Base-by-base conservation (phyloP, 371 early-diverging fungal genomes). In the Amoeboaphelidium protococcarum region DNA sequence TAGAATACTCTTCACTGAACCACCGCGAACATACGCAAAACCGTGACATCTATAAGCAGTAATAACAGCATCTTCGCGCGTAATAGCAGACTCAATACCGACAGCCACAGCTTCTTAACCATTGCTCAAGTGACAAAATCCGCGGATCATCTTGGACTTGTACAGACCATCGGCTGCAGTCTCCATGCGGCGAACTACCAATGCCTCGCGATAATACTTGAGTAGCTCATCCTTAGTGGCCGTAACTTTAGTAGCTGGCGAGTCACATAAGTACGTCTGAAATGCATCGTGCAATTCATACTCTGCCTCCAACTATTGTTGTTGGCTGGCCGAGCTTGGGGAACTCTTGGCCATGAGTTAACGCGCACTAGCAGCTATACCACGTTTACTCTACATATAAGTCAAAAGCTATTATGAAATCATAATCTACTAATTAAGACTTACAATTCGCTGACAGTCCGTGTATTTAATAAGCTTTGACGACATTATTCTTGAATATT, bases 31-130 rank as follows among this genome's bases (percentile, higher is more conserved):
- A 56, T 80, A 75, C 31, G 95, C 86, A 69, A 88, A 85, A 27
- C 94, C 95, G 75, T 98, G 99, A 72, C 98, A 98, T 50, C 99
- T 76, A 73, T 98, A 98, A 48, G 96, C 88, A 42, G 92, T 87
- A 63, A 97, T 96, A 52, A 95, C 67, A 20, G 82, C 74, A 64
- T 98, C 99, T n/a, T 77, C 66, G 40, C 62, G 58, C 31, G 75
- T 73, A 57, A 90, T 74, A 24, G 84, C 90, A 45, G 73, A 56
- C 65, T 89, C 86, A 71, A 97, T 82, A 50, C 94, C 96, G 20
- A 87, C 80, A 31, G 92, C 77, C 44, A 97, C 82, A 50, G 90
- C 92, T 72, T 98, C 99, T 73, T 98, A 96, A 48, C 99, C 99
- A 55, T 84, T 91, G 60, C 82, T 82, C 70, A 98, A 71, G 65